Base-by-base conservation (phyloP, 768 basidiomycete genomes). In the Obba rivulosa region DNA sequence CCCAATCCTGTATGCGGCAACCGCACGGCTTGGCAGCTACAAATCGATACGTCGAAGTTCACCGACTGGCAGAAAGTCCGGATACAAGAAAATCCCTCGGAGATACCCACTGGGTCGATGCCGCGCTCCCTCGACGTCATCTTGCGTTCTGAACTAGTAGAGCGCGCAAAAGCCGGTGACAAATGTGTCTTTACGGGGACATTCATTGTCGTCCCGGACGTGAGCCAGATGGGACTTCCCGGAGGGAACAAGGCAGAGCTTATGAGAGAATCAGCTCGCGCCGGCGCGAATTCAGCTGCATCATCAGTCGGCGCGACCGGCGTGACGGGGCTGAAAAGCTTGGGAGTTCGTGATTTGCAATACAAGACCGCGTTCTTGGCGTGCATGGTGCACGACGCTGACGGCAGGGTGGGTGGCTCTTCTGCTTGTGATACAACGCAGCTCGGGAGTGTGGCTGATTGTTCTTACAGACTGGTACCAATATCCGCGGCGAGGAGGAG, bases 21-120 rank as follows among this genome's bases (percentile, higher is more conserved):
- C 66, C 81, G 93, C 24, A 68, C 71, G 16, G 86, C 80, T 25
- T 99, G 94, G 94, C 85, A 93, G 61, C 79, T 99, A 36, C 90
- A 94, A 62, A 92, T 98, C 49, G 95, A 98, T 64, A 84, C 85
- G 45, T 94, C 91, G 23, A 94, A 92, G 65, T 99, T 99, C 64
- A 90, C 92, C 0, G 96, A 99, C 64, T 98, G 96, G 96, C 96
- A 99, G 66, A 97, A 97, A 66, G 93, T 98, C 41, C 84, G 96
- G 38, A 97, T 99, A 39, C 96, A 99, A 62, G 96, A 99, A 71
- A 98, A 97, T 60, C 86, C 95, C 9, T 96, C 94, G 22, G 96
- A 98, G 69, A 98, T 99, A 49, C 96, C 96, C 1, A 98, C 95
- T 0, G 96, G 96, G 1, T 91, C 87, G 3, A 99, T 98, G 96